Base-by-base conservation (phyloP, 2,329 filamentous ascomycete genomes). In the Aureobasidium sp. region DNA sequence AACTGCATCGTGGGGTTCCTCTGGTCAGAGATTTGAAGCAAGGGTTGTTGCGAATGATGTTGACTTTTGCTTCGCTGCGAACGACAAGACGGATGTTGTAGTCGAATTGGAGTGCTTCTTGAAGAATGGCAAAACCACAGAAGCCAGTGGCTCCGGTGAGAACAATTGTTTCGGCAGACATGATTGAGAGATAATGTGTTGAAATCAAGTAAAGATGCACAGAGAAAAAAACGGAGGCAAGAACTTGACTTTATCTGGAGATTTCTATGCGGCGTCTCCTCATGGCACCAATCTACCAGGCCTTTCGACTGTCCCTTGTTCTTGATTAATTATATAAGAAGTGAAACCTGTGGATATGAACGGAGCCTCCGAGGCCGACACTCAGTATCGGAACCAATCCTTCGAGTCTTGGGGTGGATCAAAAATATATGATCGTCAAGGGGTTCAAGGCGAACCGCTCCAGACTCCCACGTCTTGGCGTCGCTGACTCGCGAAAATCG, bases 71-170 rank as follows among this genome's bases (percentile, higher is more conserved):
- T 50, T 70, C 64, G 27, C 68, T 70, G 27, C 75, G 73, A 41
- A 75, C 71, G 29, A 70, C 71, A 21, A 71, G 69, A 29, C 74
- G 73, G 21, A 76, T 74, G 11, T 65, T 64, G 66, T 77, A 75
- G 42, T 74, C 73, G 34, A 64, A 63, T 47, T 70, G 61, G 30
- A 77, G 71, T 7, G 72, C 67, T 34, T 67, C 60, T 29, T 70
- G 47, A 9, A 77, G 68, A 30, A 70, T 71, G 21, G 64, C 61
- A 62, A 71, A 75, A 39, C 75, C 76, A 10, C 77, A 62, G 55
- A 72, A 70, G 47, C 76, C 75, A 10, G 74, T 76, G 44, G 68
- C 71, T 30, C 75, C 75, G 5, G 74, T 77, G 62, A 76, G 68
- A 34, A 72, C 66, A 36, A 73, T 65, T 27, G 51, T 53, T n/a